Conservation (phyloP, 75 land plant genomes). For the Pinus albicaulis region DNA sequence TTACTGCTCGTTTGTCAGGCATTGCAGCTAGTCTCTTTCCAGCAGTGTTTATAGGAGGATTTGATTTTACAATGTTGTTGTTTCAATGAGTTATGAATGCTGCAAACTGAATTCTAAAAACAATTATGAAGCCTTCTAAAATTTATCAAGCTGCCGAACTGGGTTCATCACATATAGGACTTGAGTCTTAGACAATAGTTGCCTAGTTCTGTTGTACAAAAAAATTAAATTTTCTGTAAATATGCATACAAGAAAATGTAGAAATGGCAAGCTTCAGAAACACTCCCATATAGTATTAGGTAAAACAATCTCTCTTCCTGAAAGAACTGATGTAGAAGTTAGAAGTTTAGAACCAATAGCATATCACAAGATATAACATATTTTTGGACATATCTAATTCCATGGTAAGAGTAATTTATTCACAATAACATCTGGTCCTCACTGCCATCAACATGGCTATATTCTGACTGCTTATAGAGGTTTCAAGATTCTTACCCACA, state of each 20-base stretch:
- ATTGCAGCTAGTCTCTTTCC: background rate
- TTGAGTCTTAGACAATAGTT: background rate
- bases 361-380: background rate
- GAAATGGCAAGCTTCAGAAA: background rate
- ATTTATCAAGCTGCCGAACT: background rate
- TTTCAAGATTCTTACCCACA: slow-evolving; percentile 36
- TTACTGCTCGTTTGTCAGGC: background rate
- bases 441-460: background rate
- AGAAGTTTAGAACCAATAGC: background rate
- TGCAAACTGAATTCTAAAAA: too few relatives aligned
- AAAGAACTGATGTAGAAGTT: background rate
- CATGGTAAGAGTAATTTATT: background rate
- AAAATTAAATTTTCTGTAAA: background rate
- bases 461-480: slow-evolving; percentile 8
- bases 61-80: too few relatives aligned
- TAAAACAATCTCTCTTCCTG: background rate
- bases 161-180: background rate
- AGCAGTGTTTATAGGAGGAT: background rate
- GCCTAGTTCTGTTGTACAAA: background rate
- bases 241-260: background rate
- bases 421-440: background rate
- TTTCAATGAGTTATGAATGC: background rate
- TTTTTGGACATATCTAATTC: background rate
- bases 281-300: background rate
- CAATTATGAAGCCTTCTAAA: too few relatives aligned